Evolutionary conservation across 176 grass and related monocot species (phyloP).

Genomic region (Hyparrhenia diplandra): DNA sequence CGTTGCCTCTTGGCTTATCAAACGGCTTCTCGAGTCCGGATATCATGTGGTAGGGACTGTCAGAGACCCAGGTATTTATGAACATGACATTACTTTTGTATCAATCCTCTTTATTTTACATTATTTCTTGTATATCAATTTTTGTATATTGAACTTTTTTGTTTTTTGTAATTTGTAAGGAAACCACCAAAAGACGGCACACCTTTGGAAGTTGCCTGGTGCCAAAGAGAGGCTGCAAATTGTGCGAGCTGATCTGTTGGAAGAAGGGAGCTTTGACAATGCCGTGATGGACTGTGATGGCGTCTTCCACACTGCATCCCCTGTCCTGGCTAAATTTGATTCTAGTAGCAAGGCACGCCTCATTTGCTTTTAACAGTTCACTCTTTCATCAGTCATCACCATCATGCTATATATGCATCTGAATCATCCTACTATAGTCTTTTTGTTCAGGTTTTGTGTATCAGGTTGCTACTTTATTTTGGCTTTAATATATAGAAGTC

Average conservation of each 20-base stretch:
- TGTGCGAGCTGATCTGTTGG: conserved; percentile 65
- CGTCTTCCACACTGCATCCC: conserved; percentile 81
- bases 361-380: neutral
- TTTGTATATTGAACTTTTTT: neutral
- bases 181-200: conserved; percentile 50
- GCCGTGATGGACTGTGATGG: conserved; percentile 70
- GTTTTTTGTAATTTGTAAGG: conserved; percentile 30
- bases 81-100: neutral
- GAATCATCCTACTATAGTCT: neutral
- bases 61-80: conserved; percentile 58
- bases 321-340: conserved; percentile 59
- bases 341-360: conserved; percentile 65
- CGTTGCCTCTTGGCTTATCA: conserved; percentile 84
- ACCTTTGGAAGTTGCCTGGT: conserved; percentile 75
- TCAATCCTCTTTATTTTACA: neutral
- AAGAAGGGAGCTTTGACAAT: conserved; percentile 80
- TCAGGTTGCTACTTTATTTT: neutral
- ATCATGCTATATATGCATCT: neutral
- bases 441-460: neutral
- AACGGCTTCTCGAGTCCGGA: conserved; percentile 58
- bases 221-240: conserved; percentile 73
- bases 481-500: neutral
- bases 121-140: neutral
- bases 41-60: conserved; percentile 80
- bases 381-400: neutral